Conservation (phyloP, 2,329 filamentous ascomycete genomes). For the Diaporthe destruens region DNA sequence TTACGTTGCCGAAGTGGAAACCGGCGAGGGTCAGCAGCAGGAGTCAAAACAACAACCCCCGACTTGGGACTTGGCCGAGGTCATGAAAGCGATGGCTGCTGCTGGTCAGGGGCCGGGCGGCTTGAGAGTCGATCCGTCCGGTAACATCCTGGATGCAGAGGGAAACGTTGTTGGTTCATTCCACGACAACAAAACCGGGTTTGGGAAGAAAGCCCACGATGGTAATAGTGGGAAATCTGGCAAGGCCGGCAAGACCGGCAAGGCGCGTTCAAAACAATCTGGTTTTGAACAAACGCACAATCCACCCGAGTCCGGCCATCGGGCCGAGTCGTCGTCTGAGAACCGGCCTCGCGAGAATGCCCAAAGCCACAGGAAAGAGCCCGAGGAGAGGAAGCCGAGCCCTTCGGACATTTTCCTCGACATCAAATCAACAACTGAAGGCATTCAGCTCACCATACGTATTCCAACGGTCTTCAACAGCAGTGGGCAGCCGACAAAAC, state of each 20-base stretch:
- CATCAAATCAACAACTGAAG: conserved; percentile 69
- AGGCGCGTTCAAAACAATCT: conserved; percentile 41
- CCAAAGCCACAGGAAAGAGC: conserved; percentile 53
- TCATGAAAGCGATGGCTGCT: conserved; percentile 46
- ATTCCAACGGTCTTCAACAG: conserved; percentile 68
- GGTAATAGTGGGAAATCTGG: conserved; percentile 41
- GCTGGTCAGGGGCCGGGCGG: conserved; percentile 49
- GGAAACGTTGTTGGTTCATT: conserved; percentile 63
- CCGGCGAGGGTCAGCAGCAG: conserved; percentile 42
- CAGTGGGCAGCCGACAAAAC: conserved; percentile 46
- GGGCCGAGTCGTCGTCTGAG: conserved; percentile 46
- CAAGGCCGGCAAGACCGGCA: conserved; percentile 45
- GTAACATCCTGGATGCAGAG: conserved; percentile 60
- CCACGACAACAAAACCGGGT: conserved; percentile 55
- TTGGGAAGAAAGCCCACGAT: conserved; percentile 42
- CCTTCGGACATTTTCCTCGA: conserved; percentile 69
- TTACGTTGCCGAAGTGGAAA: conserved; percentile 59
- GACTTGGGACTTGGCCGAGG: conserved; percentile 50
- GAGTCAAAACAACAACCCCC: conserved; percentile 45
- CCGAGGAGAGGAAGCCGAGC: conserved; percentile 49
- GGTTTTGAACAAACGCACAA: conserved; percentile 41
- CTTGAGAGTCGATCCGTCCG: conserved; percentile 57
- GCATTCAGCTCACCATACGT: conserved; percentile 69
- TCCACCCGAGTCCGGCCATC: conserved; percentile 45
- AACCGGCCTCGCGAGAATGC: conserved; percentile 52